phyloP scores from a whole-genome alignment of 2,329 filamentous ascomycete species.

The Aspergillus spinulosporus region DNA sequence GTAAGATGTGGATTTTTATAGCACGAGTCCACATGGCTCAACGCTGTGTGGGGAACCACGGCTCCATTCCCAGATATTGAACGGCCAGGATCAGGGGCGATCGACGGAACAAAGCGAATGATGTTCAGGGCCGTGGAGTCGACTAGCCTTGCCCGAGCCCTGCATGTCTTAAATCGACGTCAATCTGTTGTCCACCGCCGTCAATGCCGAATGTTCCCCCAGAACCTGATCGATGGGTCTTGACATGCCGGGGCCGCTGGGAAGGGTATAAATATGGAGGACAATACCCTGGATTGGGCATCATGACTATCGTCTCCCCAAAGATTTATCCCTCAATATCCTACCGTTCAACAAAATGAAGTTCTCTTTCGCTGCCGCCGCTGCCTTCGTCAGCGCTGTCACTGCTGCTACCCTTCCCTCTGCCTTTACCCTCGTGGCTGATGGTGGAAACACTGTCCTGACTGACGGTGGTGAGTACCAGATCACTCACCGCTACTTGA shows the following conservation, averaged over 20 bases:
- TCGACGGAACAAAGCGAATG: not conserved
- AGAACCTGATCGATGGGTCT: too few relatives aligned
- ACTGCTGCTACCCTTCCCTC: constrained; percentile 25
- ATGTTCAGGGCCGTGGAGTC: not conserved
- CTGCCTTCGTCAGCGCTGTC: constrained; percentile 25
- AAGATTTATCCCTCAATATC: not conserved
- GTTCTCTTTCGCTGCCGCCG: constrained; percentile 28
- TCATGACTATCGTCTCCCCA: not conserved
- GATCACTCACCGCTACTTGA: not conserved
- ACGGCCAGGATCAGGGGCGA: not conserved
- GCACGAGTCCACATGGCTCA: not conserved
- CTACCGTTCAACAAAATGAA: constrained; percentile 26
- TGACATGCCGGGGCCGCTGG: not conserved
- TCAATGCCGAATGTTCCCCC: not conserved
- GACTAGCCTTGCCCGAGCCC: not conserved
- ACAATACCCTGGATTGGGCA: not conserved
- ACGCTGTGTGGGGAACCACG: not conserved
- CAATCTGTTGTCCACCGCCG: not conserved
- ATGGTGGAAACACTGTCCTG: constrained; percentile 28
- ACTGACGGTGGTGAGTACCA: constrained; percentile 31
- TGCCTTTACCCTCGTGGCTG: constrained; percentile 31
- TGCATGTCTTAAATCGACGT: constrained; percentile 13
- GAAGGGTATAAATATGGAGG: not conserved
- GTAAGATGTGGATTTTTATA: not conserved
- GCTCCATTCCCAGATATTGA: not conserved